phyloP scores from a whole-genome alignment of 352 stramenopile genomes.

The Pelagophyceae sp. region DNA sequence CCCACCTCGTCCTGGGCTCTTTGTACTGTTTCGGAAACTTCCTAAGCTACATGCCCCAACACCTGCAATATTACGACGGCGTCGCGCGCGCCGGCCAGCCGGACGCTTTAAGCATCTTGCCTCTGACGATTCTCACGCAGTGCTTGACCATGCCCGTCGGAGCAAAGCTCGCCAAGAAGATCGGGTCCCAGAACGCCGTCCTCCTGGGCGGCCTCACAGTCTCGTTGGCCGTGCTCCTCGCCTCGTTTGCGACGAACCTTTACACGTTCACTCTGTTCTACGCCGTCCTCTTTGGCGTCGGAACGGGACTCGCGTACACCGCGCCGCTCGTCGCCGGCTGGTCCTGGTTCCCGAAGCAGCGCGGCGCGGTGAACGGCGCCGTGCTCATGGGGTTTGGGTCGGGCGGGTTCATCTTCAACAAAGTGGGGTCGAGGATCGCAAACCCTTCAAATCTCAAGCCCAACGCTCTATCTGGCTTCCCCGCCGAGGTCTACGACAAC shows the following conservation, averaged over 20 bases:
- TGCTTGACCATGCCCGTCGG: slow-evolving; percentile 33
- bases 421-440: slow-evolving; percentile 29
- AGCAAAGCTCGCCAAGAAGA: neutral
- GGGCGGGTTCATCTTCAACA: slow-evolving; percentile 46
- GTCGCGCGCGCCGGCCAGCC: slow-evolving; percentile 2
- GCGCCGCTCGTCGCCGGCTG: slow-evolving; percentile 41
- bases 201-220: slow-evolving; percentile 18
- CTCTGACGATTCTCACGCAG: slow-evolving; percentile 36
- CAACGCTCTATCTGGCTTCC: slow-evolving; percentile 33
- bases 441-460: slow-evolving; percentile 33
- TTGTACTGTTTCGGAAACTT: slow-evolving; percentile 51
- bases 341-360: slow-evolving; percentile 38
- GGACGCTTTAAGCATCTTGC: slow-evolving; percentile 38
- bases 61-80: slow-evolving; percentile 32
- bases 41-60: slow-evolving; percentile 35
- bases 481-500: slow-evolving; percentile 33
- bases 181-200: slow-evolving; percentile 4
- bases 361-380: slow-evolving; percentile 42
- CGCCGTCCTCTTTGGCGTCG: slow-evolving; percentile 38
- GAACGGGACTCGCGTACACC: slow-evolving; percentile 44
- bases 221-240: slow-evolving; percentile 30
- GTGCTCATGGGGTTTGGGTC: slow-evolving; percentile 42
- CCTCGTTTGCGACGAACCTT: slow-evolving; percentile 37
- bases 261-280: slow-evolving; percentile 39
- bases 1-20: slow-evolving; percentile 31